Evolutionary conservation across 192 early-diverging fungal genomes (phyloP).

Genomic region (Cladochytrium replicatum): DNA sequence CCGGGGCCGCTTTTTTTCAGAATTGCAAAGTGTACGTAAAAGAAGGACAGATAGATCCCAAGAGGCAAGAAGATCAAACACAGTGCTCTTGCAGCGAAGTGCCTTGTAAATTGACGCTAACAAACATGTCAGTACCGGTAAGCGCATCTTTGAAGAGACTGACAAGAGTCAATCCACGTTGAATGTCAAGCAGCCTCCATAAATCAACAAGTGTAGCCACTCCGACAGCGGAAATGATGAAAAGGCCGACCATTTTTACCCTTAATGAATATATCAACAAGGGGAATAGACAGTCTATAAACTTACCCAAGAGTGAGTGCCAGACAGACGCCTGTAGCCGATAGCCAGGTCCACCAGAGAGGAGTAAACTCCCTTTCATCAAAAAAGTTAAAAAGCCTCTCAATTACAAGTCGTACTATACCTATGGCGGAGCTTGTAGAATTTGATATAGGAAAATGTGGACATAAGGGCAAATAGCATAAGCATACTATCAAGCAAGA

Average conservation of each 20-base stretch:
- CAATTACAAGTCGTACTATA: too few relatives aligned
- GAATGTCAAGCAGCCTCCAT: constrained; percentile 83
- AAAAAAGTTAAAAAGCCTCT: too few relatives aligned
- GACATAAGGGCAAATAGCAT: constrained; percentile 81
- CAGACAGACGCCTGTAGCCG: constrained; percentile 68
- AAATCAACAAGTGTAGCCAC: constrained; percentile 75
- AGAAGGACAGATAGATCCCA: constrained; percentile 71
- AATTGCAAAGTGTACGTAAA: constrained; percentile 86
- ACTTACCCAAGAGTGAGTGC: constrained; percentile 57
- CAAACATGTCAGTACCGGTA: too few relatives aligned
- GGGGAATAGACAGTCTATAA: not conserved
- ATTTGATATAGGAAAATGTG: constrained; percentile 80
- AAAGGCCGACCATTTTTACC: constrained; percentile 93
- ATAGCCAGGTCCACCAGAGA: constrained; percentile 92
- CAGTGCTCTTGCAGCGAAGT: constrained; percentile 77
- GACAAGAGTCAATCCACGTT: constrained; percentile 59
- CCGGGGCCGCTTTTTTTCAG: constrained; percentile 76
- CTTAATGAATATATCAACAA: too few relatives aligned
- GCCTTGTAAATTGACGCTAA: constrained; percentile 55
- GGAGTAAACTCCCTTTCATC: constrained; percentile 58
- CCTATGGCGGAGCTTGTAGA: constrained; percentile 61
- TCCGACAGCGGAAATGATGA: constrained; percentile 77
- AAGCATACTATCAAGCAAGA: constrained; percentile 88
- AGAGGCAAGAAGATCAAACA: constrained; percentile 76
- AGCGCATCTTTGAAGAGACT: too few relatives aligned